These are phyloP conservation scores for Starmerella etchellsii DNA, from an alignment of 805 yeast genomes.

Conservation along the genomic window DNA sequence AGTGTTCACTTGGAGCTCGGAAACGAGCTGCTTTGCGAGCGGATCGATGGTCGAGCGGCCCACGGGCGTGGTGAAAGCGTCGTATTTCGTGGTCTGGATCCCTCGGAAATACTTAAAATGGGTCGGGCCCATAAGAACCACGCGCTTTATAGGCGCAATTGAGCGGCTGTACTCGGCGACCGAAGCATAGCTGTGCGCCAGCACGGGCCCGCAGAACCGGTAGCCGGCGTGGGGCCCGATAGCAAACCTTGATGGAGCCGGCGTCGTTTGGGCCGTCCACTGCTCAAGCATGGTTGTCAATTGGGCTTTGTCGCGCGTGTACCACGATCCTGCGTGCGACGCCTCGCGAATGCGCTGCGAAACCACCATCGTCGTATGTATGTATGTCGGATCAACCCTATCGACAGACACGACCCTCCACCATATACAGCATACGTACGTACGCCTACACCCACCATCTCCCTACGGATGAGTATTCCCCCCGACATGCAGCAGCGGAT, in stretches of 20 bases:
- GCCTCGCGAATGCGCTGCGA: slow-evolving; percentile 37
- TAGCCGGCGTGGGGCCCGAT: slow-evolving; percentile 86
- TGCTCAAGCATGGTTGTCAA: slow-evolving; percentile 41
- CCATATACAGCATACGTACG: too few species aligned
- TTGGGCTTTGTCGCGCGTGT: slow-evolving; percentile 34
- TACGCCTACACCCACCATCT: too few species aligned
- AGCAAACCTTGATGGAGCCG: slow-evolving; percentile 24
- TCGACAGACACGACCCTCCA: too few species aligned
- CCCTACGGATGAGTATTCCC: slow-evolving; percentile 5
- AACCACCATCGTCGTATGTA: too few species aligned
- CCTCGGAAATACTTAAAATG: slow-evolving; percentile 75
- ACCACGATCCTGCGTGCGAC: slow-evolving; percentile 90
- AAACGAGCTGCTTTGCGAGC: slow-evolving; percentile 19
- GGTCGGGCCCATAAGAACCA: slow-evolving; percentile 83
- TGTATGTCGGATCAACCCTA: too few species aligned
- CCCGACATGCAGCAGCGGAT: slow-evolving; percentile 55
- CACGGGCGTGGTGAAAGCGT: slow-evolving; percentile 64
- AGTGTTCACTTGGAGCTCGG: slow-evolving; percentile 8
- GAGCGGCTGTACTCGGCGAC: slow-evolving; percentile 33
- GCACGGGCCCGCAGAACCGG: slow-evolving; percentile 60
- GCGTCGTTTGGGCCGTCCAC: slow-evolving; percentile 28
- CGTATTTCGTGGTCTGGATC: slow-evolving; percentile 41
- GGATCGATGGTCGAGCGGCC: slow-evolving; percentile 62
- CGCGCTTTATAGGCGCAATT: slow-evolving; percentile 40
- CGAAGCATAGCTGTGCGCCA: slow-evolving; percentile 63